Evolutionary conservation across 805 yeast genomes (phyloP).

Genomic region (Pichia phayaonensis): DNA sequence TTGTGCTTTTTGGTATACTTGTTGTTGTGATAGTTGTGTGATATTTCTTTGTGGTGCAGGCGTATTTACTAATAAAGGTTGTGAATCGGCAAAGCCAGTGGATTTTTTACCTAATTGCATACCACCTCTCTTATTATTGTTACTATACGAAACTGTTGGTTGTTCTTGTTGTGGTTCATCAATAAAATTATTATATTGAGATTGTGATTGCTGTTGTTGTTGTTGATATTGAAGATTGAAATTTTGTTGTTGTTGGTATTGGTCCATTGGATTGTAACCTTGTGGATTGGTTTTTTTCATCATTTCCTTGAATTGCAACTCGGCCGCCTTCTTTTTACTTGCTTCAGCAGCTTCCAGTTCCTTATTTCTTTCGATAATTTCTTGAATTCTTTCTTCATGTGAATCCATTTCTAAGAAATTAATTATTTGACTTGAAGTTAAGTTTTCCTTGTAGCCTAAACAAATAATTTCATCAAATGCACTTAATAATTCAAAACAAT

Average conservation of each 20-base stretch:
- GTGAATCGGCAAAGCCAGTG: conserved; percentile 18
- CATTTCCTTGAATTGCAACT: conserved; percentile 73
- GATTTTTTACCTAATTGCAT: conserved; percentile 65
- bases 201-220: conserved; percentile 2
- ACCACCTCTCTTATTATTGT: conserved; percentile 51
- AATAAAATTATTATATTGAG: conserved; percentile 11
- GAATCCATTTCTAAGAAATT: conserved; percentile 95
- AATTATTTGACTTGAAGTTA: conserved; percentile 72
- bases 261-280: conserved; percentile 2
- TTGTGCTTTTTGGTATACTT: conserved; percentile 17
- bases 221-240: conserved; percentile 12
- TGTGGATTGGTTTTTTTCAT: conserved; percentile 38
- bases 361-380: conserved; percentile 92
- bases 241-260: conserved; percentile 9
- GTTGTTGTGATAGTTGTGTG: conserved; percentile 17
- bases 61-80: conserved; percentile 26
- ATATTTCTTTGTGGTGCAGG: conserved; percentile 15
- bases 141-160: neutral
- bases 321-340: conserved; percentile 91
- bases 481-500: conserved; percentile 80
- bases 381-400: conserved; percentile 97
- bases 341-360: conserved; percentile 96
- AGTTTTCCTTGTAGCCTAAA: conserved; percentile 84
- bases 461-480: conserved; percentile 93
- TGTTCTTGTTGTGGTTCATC: neutral